Conservation (phyloP, 177 flowering plant genomes). For the Vitis hybrid region DNA sequence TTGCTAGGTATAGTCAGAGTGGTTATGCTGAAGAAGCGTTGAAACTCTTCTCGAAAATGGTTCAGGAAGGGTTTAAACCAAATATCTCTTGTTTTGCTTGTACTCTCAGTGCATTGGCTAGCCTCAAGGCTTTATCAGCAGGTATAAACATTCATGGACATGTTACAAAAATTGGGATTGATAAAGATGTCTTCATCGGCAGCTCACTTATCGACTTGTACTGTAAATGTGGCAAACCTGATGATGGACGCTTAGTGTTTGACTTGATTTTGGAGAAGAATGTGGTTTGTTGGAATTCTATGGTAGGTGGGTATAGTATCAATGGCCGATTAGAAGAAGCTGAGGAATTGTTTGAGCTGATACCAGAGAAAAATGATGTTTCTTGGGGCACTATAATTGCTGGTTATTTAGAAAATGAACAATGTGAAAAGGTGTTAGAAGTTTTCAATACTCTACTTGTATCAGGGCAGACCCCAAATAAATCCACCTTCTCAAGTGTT, state of each 20-base stretch:
- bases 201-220: constrained; percentile 59
- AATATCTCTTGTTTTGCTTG: constrained; percentile 41
- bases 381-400: constrained; percentile 56
- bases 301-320: constrained; percentile 47
- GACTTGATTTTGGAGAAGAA: constrained; percentile 37
- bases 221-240: constrained; percentile 45
- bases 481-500: constrained; percentile 49
- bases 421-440: constrained; percentile 41
- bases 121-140: constrained; percentile 17
- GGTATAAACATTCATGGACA: constrained; percentile 45
- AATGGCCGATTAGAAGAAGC: constrained; percentile 50
- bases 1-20: constrained; percentile 47
- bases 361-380: constrained; percentile 36
- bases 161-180: constrained; percentile 29
- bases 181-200: constrained; percentile 35
- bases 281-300: constrained; percentile 63
- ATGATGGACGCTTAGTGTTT: constrained; percentile 44
- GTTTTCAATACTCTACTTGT: constrained; percentile 47
- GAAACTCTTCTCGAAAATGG: constrained; percentile 38
- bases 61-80: constrained; percentile 34
- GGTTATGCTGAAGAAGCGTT: constrained; percentile 42
- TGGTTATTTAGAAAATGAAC: constrained; percentile 38
- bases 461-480: constrained; percentile 46
- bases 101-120: constrained; percentile 37
- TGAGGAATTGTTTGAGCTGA: constrained; percentile 40